These are phyloP conservation scores for Sclerotinia borealis DNA, from an alignment of 2,329 filamentous ascomycete genomes.

Conservation along the genomic window DNA sequence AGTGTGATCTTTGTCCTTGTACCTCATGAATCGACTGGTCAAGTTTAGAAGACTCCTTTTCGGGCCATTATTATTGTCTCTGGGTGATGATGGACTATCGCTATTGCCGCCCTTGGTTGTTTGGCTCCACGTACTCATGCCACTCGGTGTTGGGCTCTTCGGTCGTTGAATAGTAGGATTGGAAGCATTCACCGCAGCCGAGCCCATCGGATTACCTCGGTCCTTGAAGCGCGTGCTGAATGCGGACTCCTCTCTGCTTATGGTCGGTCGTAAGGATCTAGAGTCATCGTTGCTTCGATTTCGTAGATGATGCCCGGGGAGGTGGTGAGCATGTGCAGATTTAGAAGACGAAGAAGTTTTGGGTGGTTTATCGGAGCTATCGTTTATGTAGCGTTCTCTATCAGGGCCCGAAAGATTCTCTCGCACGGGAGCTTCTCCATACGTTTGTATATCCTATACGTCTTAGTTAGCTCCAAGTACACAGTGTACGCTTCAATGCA, in stretches of 20 bases:
- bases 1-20: conserved; percentile 51
- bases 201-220: conserved; percentile 34
- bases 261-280: conserved; percentile 61
- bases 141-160: conserved; percentile 76
- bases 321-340: conserved; percentile 52
- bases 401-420: conserved; percentile 63
- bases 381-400: conserved; percentile 55
- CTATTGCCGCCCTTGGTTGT: conserved; percentile 18
- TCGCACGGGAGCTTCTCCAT: conserved; percentile 71
- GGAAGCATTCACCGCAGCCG: conserved; percentile 25
- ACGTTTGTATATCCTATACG: conserved; percentile 64
- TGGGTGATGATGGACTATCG: conserved; percentile 45
- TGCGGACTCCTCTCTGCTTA: conserved; percentile 69
- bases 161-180: conserved; percentile 49
- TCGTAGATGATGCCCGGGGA: conserved; percentile 62
- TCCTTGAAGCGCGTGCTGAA: conserved; percentile 46
- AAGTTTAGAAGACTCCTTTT: conserved; percentile 27
- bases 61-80: conserved; percentile 25
- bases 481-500: conserved; percentile 8
- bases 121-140: conserved; percentile 51
- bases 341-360: conserved; percentile 60
- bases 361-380: conserved; percentile 43
- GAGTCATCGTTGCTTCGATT: conserved; percentile 64
- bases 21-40: conserved; percentile 28
- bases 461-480: conserved; percentile 6